These are phyloP conservation scores for Biscutella laevigata DNA, from an alignment of 441 rosid genomes.

Conservation along the genomic window DNA sequence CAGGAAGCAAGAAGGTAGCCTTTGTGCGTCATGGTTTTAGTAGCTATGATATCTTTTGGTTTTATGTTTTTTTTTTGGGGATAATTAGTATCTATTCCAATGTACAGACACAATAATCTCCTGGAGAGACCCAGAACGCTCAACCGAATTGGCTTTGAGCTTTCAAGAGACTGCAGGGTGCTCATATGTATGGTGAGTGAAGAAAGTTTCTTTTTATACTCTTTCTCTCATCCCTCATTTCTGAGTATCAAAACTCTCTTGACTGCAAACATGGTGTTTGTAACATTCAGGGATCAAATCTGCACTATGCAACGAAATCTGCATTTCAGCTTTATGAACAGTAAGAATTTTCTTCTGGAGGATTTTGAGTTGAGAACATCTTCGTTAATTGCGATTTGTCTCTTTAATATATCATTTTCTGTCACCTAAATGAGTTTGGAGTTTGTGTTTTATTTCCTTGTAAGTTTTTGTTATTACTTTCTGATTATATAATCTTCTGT, in stretches of 20 bases:
- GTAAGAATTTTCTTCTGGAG: slow-evolving; percentile 44
- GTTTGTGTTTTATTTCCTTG: background rate
- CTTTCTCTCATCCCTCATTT: slow-evolving; percentile 2
- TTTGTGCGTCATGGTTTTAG: slow-evolving; percentile 9
- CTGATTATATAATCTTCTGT: slow-evolving; percentile 12
- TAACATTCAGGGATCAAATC: slow-evolving; percentile 71
- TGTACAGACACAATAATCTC: slow-evolving; percentile 87
- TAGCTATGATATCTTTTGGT: background rate
- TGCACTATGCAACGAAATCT: slow-evolving; percentile 75
- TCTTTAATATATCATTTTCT: background rate
- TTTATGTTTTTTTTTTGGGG: background rate
- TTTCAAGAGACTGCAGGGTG: slow-evolving; percentile 97
- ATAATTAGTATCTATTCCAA: slow-evolving; percentile 16
- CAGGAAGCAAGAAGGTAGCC: slow-evolving; percentile 94
- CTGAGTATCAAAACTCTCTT: slow-evolving; percentile 4
- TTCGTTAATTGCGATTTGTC: background rate
- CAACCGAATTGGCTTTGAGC: slow-evolving; percentile 93
- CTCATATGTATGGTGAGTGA: slow-evolving; percentile 77
- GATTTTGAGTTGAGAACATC: background rate
- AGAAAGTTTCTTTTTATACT: slow-evolving; percentile 8
- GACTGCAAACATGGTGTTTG: slow-evolving; percentile 11
- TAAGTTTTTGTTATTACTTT: background rate
- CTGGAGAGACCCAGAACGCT: slow-evolving; percentile 91
- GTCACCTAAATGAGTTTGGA: background rate
- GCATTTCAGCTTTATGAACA: slow-evolving; percentile 69